A percentile compares a stretch with the other conserved stretches of the same genome.
Conservation (phyloP, 331 rosid species). For the Pyracantha coccinea region DNA sequence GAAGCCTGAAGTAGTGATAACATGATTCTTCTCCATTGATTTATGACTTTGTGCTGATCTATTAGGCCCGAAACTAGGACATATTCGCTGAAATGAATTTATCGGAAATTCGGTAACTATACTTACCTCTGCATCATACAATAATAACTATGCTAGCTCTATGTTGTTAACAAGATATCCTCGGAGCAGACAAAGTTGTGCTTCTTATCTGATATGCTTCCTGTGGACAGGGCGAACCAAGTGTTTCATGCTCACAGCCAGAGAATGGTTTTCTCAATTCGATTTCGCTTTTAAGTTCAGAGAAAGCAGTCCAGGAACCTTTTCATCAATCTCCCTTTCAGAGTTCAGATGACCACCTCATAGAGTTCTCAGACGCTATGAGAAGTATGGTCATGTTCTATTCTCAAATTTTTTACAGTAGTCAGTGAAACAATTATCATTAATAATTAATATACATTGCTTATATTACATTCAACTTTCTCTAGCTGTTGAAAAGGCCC, state of each 20-base stretch:
- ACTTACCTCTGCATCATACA: neutral
- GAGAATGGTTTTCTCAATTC: slow-evolving; percentile 62
- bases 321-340: slow-evolving; percentile 52
- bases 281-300: slow-evolving; percentile 52
- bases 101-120: neutral
- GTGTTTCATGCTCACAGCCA: slow-evolving; percentile 36
- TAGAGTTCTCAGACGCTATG: slow-evolving; percentile 93
- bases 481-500: slow-evolving; percentile 89
- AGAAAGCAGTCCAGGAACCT: slow-evolving; percentile 73
- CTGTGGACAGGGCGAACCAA: slow-evolving; percentile 49
- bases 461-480: slow-evolving; percentile 30
- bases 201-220: slow-evolving; percentile 14
- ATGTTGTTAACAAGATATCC: neutral
- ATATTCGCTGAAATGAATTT: neutral
- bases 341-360: slow-evolving; percentile 80
- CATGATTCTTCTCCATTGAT: neutral
- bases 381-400: slow-evolving; percentile 58
- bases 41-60: neutral
- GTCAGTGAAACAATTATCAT: slow-evolving; percentile 16
- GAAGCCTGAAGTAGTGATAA: neutral
- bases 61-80: neutral
- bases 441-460: slow-evolving; percentile 3
- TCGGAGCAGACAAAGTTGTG: neutral
- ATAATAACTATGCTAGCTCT: neutral
- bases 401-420: slow-evolving; percentile 16